phyloP scores from a whole-genome alignment of 139 green algal genomes.

The Zygnema circumcarinatum region DNA sequence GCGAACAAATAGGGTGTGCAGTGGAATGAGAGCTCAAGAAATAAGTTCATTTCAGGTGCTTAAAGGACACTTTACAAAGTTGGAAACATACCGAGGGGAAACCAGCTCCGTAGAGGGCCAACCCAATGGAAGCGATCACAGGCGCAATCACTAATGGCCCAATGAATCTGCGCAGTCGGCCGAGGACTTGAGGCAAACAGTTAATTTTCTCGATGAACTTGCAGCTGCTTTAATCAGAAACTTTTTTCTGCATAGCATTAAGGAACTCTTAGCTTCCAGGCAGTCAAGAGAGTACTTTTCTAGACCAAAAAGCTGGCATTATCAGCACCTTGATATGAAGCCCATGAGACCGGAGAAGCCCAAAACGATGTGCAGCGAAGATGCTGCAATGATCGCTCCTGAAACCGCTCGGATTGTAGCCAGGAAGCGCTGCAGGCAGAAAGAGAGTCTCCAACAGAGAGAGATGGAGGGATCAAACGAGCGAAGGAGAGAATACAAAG shows the following conservation, averaged over 20 bases:
- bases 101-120: not conserved
- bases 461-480: not conserved
- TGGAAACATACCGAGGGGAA: not conserved
- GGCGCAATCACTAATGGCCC: not conserved
- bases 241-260: too few species aligned
- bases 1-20: too few species aligned
- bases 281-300: too few species aligned
- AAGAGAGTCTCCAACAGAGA: not conserved
- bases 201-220: too few species aligned
- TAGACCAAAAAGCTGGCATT: too few species aligned
- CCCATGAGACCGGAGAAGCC: slow-evolving; percentile 17
- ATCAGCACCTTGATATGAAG: not conserved
- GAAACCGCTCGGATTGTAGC: not conserved
- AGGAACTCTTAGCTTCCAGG: too few species aligned
- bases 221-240: too few species aligned
- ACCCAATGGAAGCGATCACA: not conserved
- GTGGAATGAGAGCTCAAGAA: too few species aligned
- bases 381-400: slow-evolving; percentile 12
- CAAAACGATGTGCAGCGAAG: slow-evolving; percentile 1
- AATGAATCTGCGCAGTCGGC: not conserved
- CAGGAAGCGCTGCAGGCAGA: not conserved
- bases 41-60: too few species aligned
- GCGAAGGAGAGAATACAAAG: too few species aligned
- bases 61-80: too few species aligned
- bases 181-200: not conserved